Conservation (phyloP, 2,329 filamentous ascomycete genomes). For the Aspergillus neoniger region DNA sequence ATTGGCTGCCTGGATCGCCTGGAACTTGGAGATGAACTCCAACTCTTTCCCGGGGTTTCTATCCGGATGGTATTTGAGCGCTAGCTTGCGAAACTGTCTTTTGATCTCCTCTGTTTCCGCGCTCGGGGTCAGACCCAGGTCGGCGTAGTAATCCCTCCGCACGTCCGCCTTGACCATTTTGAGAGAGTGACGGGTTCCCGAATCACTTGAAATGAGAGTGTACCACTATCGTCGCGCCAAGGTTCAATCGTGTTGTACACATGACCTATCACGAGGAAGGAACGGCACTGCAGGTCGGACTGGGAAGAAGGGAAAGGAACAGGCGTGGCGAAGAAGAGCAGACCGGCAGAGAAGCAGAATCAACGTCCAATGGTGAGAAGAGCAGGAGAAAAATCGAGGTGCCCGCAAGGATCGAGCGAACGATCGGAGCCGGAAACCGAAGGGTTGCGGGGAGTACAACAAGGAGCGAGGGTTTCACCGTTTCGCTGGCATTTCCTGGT, state of each 20-base stretch:
- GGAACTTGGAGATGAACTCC: conserved; percentile 79
- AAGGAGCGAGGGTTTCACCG: conserved; percentile 1
- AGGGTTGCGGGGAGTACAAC: neutral
- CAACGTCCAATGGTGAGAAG: neutral
- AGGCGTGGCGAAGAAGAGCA: neutral
- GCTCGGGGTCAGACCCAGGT: conserved; percentile 69
- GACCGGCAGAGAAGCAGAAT: neutral
- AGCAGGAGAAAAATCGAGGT: neutral
- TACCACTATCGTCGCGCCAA: conserved; percentile 16
- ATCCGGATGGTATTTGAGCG: conserved; percentile 84
- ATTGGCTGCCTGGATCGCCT: conserved; percentile 81
- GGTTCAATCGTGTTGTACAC: conserved; percentile 19
- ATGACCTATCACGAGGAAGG: conserved; percentile 21
- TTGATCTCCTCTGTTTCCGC: conserved; percentile 76
- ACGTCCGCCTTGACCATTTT: conserved; percentile 70
- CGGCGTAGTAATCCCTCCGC: conserved; percentile 79
- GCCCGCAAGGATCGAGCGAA: neutral
- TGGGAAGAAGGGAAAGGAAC: neutral
- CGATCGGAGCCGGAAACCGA: neutral
- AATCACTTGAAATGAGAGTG: conserved; percentile 11
- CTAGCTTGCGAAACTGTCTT: conserved; percentile 86
- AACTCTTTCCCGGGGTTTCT: conserved; percentile 80
- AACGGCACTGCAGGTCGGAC: neutral
- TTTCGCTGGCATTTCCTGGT: neutral
- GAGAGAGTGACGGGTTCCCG: conserved; percentile 21